Evolutionary conservation across 192 early-diverging fungal species (phyloP).

Genomic region (Haplosporangium gracile): DNA sequence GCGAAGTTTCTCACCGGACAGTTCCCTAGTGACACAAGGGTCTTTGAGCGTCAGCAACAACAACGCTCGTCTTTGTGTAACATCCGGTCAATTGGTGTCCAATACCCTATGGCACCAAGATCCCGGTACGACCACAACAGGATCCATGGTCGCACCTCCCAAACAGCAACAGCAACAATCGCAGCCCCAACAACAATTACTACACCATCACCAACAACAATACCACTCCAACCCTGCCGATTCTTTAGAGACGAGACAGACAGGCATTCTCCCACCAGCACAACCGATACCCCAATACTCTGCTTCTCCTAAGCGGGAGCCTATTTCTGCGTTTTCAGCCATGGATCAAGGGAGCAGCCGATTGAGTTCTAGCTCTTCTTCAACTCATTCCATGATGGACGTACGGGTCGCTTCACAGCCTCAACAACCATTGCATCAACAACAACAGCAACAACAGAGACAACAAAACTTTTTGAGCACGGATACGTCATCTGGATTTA

Average conservation of each 20-base stretch:
- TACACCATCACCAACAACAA: not conserved
- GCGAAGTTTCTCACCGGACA: not conserved
- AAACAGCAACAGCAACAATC: not conserved
- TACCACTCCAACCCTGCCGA: not conserved
- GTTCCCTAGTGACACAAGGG: constrained; percentile 2
- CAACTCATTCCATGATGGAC: not conserved
- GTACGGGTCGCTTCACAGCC: not conserved
- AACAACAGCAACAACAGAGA: not conserved
- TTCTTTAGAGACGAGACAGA: not conserved
- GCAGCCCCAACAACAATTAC: not conserved
- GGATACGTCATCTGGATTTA: not conserved
- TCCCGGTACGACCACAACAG: not conserved
- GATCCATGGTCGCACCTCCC: not conserved
- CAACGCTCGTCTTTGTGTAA: not conserved
- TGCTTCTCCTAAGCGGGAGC: not conserved
- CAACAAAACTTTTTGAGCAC: not conserved
- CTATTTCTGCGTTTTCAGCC: not conserved
- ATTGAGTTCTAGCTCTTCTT: not conserved
- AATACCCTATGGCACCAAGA: constrained; percentile 8
- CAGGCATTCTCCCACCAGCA: not conserved
- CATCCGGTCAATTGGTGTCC: not conserved
- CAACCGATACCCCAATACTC: constrained; percentile 3
- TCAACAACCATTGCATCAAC: not conserved
- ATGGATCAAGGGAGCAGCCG: not conserved
- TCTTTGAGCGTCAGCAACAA: not conserved